A percentile compares a stretch with the other conserved stretches of the same genome.
phyloP scores from a whole-genome alignment of 164 flowering plant genomes.

The Umbilicus rupestris region DNA sequence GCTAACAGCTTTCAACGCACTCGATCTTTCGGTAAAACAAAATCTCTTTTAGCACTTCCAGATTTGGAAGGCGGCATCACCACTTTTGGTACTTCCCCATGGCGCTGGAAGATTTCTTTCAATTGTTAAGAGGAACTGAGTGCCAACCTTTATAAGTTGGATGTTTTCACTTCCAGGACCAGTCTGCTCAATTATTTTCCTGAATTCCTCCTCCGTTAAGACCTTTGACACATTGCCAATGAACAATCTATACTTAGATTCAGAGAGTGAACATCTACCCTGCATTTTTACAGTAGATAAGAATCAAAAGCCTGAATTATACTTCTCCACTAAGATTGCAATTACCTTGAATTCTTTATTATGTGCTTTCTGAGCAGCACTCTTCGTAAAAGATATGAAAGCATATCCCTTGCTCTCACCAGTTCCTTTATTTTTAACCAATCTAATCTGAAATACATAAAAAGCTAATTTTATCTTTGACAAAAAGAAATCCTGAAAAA shows the following conservation, averaged over 20 bases:
- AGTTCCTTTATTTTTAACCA: constrained; percentile 71
- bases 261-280: constrained; percentile 87
- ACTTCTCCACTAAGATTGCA: neutral
- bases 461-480: neutral
- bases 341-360: constrained; percentile 62
- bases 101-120: constrained; percentile 55
- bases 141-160: constrained; percentile 63
- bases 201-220: constrained; percentile 63
- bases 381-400: constrained; percentile 71
- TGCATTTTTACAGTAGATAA: constrained; percentile 17
- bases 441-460: constrained; percentile 43
- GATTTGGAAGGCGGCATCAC: constrained; percentile 76
- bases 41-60: constrained; percentile 63
- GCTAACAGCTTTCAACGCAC: constrained; percentile 73
- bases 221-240: constrained; percentile 75
- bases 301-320: neutral
- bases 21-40: constrained; percentile 71
- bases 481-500: neutral
- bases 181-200: constrained; percentile 41
- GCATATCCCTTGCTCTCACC: constrained; percentile 76
- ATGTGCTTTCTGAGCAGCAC: constrained; percentile 69
- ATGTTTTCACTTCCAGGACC: constrained; percentile 75
- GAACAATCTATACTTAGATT: constrained; percentile 72
- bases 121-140: constrained; percentile 21
- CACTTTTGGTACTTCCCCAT: constrained; percentile 77